Base-by-base conservation (phyloP, 2,329 filamentous ascomycete genomes). In the Ceratocystis albifundus region DNA sequence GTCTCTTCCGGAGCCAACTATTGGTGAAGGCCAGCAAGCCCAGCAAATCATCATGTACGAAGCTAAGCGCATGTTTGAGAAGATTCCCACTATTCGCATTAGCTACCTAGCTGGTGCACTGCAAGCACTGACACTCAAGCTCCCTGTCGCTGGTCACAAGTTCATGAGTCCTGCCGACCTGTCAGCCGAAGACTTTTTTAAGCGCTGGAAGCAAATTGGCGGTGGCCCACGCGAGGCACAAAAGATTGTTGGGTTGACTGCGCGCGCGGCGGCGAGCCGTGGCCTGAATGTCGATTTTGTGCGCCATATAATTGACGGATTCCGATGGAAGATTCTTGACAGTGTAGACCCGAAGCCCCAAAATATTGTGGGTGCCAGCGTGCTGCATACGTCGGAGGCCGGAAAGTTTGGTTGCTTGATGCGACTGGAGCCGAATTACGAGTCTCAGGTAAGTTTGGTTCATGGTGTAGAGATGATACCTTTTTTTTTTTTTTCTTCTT, bases 201-300 rank as follows among this genome's bases (percentile, higher is more conserved):
- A 95, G 80, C 83, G 95, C 64, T 99, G 94, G 94, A 95, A 96
- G 80, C 94, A 99, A 77, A 97, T 99, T 71, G 94, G 94, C 12
- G 90, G 89, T 4, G 84, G 85, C 1, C 87, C 92, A 0, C 84
- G 95, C 36, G 95, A 99, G 75, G 87, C 89, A 0, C 94, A 99
- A 74, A 83, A 83, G 61, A 90, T 97, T 41, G 95, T 99, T 75
- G 85, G 87, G 0, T 74, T 93, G 10, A 76, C 78, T 0, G 69
- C 70, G 1, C 81, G 80, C 32, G 65, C 69, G 12, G 28, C 55
- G 7, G 55, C 17, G 3, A 80, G 80, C 12, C 79, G 83, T 67
- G 86, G 87, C 69, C 83, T 95, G 69, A 88, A 82, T 68, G 84
- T 88, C 67, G 77, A 79, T 1, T 91, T 89, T 70, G 87, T 95